Conservation (phyloP, 805 yeast species). For the Cyberlindnera subsufficiens region DNA sequence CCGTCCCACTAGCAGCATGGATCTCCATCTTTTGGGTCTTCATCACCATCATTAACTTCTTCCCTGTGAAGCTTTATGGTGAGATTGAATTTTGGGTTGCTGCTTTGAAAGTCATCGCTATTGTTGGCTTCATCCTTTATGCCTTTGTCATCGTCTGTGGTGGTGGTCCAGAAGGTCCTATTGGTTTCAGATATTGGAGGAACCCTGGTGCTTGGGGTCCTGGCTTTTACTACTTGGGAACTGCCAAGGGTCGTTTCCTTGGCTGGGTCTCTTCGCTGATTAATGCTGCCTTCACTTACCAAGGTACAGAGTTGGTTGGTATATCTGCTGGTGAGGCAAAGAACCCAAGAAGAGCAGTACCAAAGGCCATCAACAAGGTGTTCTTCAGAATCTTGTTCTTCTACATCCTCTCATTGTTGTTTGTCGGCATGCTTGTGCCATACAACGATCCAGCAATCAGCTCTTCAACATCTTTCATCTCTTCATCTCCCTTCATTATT, state of each 20-base stretch:
- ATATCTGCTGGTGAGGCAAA: constrained; percentile 69
- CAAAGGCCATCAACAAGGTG: constrained; percentile 67
- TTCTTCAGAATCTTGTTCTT: constrained; percentile 60
- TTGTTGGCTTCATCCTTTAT: constrained; percentile 62
- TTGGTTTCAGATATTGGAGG: constrained; percentile 79
- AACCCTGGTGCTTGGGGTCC: constrained; percentile 74
- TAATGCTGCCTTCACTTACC: constrained; percentile 72
- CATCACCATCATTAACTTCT: constrained; percentile 46
- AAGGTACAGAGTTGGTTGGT: constrained; percentile 75
- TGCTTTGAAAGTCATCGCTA: constrained; percentile 58
- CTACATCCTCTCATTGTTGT: constrained; percentile 59
- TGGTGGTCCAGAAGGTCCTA: constrained; percentile 62
- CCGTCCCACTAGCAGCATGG: constrained; percentile 71
- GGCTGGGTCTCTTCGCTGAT: constrained; percentile 69
- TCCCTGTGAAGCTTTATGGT: constrained; percentile 68
- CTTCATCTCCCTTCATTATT: constrained; percentile 65
- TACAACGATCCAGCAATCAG: constrained; percentile 47
- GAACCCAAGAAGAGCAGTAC: constrained; percentile 45
- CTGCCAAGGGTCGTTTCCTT: constrained; percentile 51
- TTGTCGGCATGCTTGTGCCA: constrained; percentile 68
- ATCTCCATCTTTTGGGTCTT: constrained; percentile 61
- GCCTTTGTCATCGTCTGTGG: constrained; percentile 71
- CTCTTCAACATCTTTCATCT: constrained; percentile 30
- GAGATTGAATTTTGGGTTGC: constrained; percentile 77
- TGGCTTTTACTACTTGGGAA: constrained; percentile 45